phyloP scores from a whole-genome alignment of 768 basidiomycete genomes.

The Leccinum rimulosum region DNA sequence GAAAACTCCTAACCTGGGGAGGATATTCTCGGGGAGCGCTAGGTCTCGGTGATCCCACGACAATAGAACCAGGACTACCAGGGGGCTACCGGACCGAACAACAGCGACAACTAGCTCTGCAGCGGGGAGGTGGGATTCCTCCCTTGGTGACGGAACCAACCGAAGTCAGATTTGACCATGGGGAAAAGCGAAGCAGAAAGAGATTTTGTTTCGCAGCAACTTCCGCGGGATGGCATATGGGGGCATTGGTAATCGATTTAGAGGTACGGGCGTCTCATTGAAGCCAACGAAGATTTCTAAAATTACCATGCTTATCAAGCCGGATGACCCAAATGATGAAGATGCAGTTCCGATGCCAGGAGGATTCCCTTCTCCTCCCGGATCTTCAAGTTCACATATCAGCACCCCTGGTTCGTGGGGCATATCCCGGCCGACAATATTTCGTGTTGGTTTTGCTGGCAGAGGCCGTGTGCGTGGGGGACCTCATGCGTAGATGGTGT shows the following conservation, averaged over 20 bases:
- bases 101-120: constrained; percentile 31
- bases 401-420: constrained; percentile 17
- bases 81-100: constrained; percentile 53
- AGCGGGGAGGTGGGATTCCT: constrained; percentile 19
- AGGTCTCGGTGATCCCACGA: constrained; percentile 75
- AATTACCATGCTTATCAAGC: constrained; percentile 16
- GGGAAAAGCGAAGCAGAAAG: constrained; percentile 45
- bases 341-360: constrained; percentile 32
- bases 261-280: constrained; percentile 44
- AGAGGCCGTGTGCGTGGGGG: constrained; percentile 39
- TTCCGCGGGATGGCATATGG: constrained; percentile 90
- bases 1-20: constrained; percentile 83
- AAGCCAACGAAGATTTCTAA: not conserved
- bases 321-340: constrained; percentile 37
- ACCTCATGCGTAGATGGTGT: constrained; percentile 10
- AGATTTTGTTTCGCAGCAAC: constrained; percentile 79
- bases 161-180: constrained; percentile 70
- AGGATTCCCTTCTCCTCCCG: constrained; percentile 26
- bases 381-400: constrained; percentile 6
- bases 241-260: constrained; percentile 83
- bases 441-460: constrained; percentile 62
- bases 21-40: constrained; percentile 73
- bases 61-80: constrained; percentile 50
- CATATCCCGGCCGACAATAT: constrained; percentile 23
- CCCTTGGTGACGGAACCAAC: constrained; percentile 57